Percentiles rank a stretch among this genome's conserved stretches.
Evolutionary conservation across 2,329 filamentous ascomycete species (phyloP).

Genomic region (Colletotrichum somersetense): DNA sequence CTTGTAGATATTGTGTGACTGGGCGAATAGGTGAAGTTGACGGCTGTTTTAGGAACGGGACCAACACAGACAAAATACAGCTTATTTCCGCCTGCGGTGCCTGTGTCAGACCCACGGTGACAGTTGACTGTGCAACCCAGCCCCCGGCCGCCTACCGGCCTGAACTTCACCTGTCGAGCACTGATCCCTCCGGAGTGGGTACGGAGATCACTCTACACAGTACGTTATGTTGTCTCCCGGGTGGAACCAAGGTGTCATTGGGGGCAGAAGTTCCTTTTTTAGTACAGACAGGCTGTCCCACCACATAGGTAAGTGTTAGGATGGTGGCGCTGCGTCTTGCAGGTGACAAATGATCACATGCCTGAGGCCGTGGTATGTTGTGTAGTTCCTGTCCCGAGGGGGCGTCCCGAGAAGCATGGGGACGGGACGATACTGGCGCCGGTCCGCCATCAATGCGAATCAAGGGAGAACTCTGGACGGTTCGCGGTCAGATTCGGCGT

Average conservation of each 20-base stretch:
- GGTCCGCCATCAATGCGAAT: slow-evolving; percentile 8
- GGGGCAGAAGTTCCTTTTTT: background rate
- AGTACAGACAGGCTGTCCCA: background rate
- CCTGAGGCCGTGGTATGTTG: background rate
- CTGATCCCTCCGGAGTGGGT: slow-evolving; percentile 8
- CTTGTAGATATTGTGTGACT: background rate
- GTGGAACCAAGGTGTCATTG: slow-evolving; percentile 7
- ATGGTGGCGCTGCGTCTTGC: background rate
- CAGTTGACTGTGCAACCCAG: background rate
- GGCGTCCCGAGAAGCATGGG: slow-evolving; percentile 1
- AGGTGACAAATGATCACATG: background rate
- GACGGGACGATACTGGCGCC: background rate
- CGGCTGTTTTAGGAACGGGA: background rate
- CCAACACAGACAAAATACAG: background rate
- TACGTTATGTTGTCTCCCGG: background rate
- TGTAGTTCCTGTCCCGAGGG: background rate
- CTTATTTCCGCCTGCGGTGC: background rate
- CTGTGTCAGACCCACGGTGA: background rate
- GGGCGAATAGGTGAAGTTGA: background rate
- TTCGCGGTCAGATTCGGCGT: background rate
- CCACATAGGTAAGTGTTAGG: background rate
- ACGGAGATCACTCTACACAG: background rate
- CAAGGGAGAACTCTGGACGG: background rate
- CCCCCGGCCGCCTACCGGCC: slow-evolving; percentile 6
- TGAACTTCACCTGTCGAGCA: background rate